A percentile compares a stretch with the other conserved stretches of the same genome.
These are phyloP conservation scores for Mycena alexandri DNA, from an alignment of 768 basidiomycete genomes.

Conservation along the genomic window DNA sequence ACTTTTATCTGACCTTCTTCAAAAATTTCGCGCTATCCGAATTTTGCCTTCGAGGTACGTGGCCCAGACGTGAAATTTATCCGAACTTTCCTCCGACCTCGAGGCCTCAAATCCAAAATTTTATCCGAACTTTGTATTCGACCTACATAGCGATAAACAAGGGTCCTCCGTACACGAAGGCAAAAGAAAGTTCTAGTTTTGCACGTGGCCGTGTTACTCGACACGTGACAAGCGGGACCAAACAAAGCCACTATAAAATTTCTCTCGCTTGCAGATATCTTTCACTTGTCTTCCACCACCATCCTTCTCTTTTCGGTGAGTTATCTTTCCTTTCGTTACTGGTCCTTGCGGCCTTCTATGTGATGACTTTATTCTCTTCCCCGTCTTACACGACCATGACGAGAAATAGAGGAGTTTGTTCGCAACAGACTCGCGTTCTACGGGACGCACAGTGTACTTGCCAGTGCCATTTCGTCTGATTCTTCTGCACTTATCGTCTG, in stretches of 20 bases:
- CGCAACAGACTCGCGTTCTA: conserved; percentile 77
- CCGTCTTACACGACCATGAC: conserved; percentile 92
- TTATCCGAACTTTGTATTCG: too few species aligned
- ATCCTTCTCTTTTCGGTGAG: conserved; percentile 22
- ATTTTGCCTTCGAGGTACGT: too few species aligned
- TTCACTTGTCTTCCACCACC: conserved; percentile 1
- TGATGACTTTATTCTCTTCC: conserved; percentile 92
- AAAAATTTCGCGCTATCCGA: too few species aligned
- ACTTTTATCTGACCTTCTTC: too few species aligned
- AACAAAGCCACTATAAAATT: conserved; percentile 21
- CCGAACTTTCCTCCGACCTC: too few species aligned
- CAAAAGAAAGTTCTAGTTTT: too few species aligned
- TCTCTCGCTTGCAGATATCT: background rate
- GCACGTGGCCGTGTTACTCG: conserved; percentile 18
- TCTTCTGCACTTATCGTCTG: conserved; percentile 30
- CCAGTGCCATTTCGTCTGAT: conserved; percentile 92
- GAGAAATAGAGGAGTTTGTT: conserved; percentile 85
- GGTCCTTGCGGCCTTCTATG: conserved; percentile 11
- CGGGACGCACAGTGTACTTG: conserved; percentile 82
- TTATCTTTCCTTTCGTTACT: conserved; percentile 30
- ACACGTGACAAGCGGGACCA: too few species aligned
- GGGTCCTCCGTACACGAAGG: too few species aligned
- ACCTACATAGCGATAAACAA: too few species aligned
- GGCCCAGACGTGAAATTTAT: too few species aligned
- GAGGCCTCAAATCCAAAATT: too few species aligned